These are phyloP conservation scores for Simmondsia chinensis DNA, from an alignment of 148 eudicot species.

Conservation along the genomic window DNA sequence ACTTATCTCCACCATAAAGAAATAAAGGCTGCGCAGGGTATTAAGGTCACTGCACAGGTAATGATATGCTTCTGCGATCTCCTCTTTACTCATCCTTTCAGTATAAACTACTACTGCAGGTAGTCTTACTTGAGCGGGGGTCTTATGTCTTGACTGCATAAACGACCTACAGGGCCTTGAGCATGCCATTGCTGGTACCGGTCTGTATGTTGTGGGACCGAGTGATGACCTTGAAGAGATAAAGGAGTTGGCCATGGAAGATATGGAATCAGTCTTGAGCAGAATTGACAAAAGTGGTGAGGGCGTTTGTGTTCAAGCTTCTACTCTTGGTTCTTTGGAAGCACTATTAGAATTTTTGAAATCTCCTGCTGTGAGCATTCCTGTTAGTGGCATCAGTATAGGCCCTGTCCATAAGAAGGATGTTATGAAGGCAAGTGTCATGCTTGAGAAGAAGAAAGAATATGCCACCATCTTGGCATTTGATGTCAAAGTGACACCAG, in stretches of 20 bases:
- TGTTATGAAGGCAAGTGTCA: constrained; percentile 90
- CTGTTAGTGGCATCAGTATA: constrained; percentile 91
- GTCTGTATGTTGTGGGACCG: constrained; percentile 77
- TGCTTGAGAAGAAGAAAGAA: constrained; percentile 98
- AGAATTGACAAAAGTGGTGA: constrained; percentile 86
- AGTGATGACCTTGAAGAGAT: constrained; percentile 72
- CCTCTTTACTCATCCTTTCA: too few species aligned
- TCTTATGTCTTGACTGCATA: background rate
- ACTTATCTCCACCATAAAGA: constrained; percentile 82
- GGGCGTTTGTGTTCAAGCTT: constrained; percentile 96
- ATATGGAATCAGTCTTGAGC: constrained; percentile 70
- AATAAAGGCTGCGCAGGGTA: constrained; percentile 96
- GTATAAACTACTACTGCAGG: too few species aligned
- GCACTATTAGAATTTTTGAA: constrained; percentile 79
- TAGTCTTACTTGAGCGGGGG: too few species aligned
- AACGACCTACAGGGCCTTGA: constrained; percentile 59
- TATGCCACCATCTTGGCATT: constrained; percentile 91
- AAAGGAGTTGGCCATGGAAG: constrained; percentile 64
- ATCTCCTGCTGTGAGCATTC: constrained; percentile 73
- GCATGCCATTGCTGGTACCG: constrained; percentile 96
- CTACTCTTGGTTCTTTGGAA: constrained; percentile 92
- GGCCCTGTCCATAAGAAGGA: constrained; percentile 96
- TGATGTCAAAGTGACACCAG: constrained; percentile 92
- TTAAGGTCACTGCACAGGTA: constrained; percentile 97
- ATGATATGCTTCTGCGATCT: too few species aligned